Conservation (phyloP, 257 asterid genomes). For the Capsicum baccatum region DNA sequence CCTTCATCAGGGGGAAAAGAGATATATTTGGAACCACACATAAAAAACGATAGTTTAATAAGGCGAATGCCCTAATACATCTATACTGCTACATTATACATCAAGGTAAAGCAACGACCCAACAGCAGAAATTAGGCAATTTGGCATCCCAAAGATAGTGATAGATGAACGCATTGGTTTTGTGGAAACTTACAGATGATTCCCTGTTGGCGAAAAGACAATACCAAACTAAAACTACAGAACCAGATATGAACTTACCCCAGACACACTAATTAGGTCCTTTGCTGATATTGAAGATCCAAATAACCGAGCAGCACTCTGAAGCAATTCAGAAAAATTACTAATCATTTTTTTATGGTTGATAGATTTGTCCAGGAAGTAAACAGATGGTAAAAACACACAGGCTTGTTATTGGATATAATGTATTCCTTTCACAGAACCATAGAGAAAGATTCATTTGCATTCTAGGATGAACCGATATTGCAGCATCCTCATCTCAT, state of each 20-base stretch:
- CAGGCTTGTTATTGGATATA: background rate
- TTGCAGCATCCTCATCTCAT: background rate
- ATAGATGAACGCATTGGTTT: background rate
- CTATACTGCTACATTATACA: background rate
- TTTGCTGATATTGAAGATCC: slow-evolving; percentile 87
- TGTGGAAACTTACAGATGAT: background rate
- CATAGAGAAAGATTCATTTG: slow-evolving; percentile 1
- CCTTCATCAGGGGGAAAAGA: too few relatives aligned
- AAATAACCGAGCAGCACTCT: slow-evolving; percentile 97
- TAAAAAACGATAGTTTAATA: too few relatives aligned
- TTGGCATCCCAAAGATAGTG: background rate
- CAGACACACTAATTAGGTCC: slow-evolving; percentile 84
- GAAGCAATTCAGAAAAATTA: slow-evolving; percentile 41
- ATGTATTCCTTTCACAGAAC: slow-evolving; percentile 9
- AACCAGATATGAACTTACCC: slow-evolving; percentile 60
- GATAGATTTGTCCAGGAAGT: background rate
- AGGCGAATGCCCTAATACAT: too few relatives aligned
- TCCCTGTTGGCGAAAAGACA: background rate
- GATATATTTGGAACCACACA: too few relatives aligned
- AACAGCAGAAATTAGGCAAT: background rate
- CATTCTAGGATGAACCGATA: background rate
- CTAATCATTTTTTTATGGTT: background rate
- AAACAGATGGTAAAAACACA: background rate
- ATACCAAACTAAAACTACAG: background rate
- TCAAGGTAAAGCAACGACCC: background rate